phyloP scores from a whole-genome alignment of 495 filamentous ascomycete species.

The Eremomyces bilateralis region DNA sequence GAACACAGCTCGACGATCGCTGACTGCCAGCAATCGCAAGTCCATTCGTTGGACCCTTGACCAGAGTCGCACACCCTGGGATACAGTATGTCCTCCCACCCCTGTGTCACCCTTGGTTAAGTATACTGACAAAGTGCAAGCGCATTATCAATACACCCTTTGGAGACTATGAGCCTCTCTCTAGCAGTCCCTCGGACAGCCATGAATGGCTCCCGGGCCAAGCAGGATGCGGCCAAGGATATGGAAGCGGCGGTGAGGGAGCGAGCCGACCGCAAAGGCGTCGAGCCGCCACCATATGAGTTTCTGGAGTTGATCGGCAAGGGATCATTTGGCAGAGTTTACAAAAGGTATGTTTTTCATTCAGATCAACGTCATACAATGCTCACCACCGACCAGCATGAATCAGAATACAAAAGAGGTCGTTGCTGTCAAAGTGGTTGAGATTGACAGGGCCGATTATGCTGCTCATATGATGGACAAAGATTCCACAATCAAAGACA shows the following conservation, averaged over 20 bases:
- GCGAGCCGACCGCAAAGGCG: conserved; percentile 12
- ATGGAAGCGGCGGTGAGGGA: conserved; percentile 38
- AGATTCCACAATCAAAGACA: conserved; percentile 60
- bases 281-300: conserved; percentile 35
- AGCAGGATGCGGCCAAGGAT: conserved; percentile 91
- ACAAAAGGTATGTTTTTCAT: conserved; percentile 47
- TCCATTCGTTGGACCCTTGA: no score
- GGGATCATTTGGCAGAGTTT: conserved; percentile 86
- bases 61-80: no score
- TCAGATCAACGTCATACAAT: neutral
- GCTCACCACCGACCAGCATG: conserved; percentile 13
- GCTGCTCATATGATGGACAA: conserved; percentile 42
- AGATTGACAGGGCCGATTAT: conserved; percentile 75
- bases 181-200: no score
- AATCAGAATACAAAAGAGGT: conserved; percentile 35
- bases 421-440: conserved; percentile 87
- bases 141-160: no score
- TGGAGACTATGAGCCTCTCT: no score
- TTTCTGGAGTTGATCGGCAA: conserved; percentile 87
- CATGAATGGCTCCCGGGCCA: no score
- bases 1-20: no score
- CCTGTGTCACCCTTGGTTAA: no score
- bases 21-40: no score
- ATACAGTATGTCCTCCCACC: no score
- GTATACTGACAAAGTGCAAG: no score